phyloP scores from a whole-genome alignment of 1,139 yeast species.

The Pneumocystis murina region DNA sequence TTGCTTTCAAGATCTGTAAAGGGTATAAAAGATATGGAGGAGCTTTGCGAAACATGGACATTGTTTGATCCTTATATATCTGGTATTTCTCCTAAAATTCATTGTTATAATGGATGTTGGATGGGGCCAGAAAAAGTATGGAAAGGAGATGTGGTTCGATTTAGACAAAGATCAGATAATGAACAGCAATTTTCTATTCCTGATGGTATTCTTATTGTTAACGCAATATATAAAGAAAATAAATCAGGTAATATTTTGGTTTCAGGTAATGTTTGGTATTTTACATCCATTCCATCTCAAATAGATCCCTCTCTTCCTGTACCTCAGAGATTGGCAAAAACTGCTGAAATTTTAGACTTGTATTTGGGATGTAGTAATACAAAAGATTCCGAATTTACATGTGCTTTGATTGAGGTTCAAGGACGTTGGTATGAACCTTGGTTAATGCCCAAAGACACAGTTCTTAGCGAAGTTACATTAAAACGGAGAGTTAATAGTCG shows the following conservation, averaged over 20 bases:
- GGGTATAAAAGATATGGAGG: not conserved
- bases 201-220: not conserved
- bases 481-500: not conserved
- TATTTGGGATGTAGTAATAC: not conserved
- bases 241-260: conserved; percentile 1
- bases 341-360: not conserved
- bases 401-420: not conserved
- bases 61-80: not conserved
- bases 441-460: not conserved
- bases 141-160: conserved; percentile 3
- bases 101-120: conserved; percentile 1
- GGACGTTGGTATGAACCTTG: conserved; percentile 2
- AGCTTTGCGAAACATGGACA: not conserved
- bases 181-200: not conserved
- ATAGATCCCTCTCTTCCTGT: conserved; percentile 3
- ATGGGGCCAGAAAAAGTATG: conserved; percentile 7
- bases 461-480: not conserved
- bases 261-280: conserved; percentile 1
- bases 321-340: not conserved
- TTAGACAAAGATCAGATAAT: not conserved
- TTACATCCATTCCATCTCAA: not conserved
- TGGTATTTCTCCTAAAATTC: not conserved
- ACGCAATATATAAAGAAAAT: not conserved
- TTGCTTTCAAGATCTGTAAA: not conserved
- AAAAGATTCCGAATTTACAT: not conserved